Evolutionary conservation across 2,329 filamentous ascomycete species (phyloP).

Genomic region (Cryphonectria japonica): DNA sequence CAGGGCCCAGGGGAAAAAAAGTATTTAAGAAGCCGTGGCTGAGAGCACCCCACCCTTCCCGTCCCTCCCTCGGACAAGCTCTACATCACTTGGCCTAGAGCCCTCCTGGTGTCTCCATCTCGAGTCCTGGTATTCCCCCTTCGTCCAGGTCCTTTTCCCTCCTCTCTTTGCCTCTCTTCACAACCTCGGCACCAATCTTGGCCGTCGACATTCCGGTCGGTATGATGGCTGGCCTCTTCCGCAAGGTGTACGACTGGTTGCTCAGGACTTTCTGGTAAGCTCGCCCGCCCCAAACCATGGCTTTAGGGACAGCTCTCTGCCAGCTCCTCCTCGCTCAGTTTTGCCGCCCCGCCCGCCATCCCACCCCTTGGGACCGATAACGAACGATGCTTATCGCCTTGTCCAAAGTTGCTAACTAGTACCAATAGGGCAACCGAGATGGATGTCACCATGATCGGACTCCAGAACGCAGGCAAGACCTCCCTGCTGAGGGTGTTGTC

Average conservation of each 20-base stretch:
- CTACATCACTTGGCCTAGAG: constrained; percentile 29
- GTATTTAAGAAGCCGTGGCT: constrained; percentile 45
- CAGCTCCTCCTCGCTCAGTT: constrained; percentile 33
- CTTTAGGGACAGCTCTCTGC: constrained; percentile 1
- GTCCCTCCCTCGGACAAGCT: constrained; percentile 33
- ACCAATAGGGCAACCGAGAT: constrained; percentile 88
- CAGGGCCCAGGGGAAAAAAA: constrained; percentile 38
- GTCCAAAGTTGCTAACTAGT: constrained; percentile 18
- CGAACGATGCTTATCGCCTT: constrained; percentile 12
- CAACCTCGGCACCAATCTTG: constrained; percentile 8
- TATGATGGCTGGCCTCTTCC: constrained; percentile 89
- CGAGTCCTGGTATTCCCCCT: constrained; percentile 22
- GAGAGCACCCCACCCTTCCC: constrained; percentile 38
- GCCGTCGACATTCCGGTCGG: constrained; percentile 29
- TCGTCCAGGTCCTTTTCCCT: constrained; percentile 8
- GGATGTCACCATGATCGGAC: constrained; percentile 98
- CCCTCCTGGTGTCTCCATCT: constrained; percentile 3
- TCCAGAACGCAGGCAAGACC: constrained; percentile 98
- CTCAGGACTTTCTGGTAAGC: constrained; percentile 95
- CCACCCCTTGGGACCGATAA: background rate
- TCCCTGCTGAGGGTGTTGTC: constrained; percentile 91
- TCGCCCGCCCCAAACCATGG: background rate
- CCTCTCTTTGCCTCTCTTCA: constrained; percentile 10
- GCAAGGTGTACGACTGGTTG: constrained; percentile 96
- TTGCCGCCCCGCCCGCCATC: constrained; percentile 28